These are phyloP conservation scores for Kregervanrija delftensis DNA, from an alignment of 805 yeast species.

Conservation along the genomic window DNA sequence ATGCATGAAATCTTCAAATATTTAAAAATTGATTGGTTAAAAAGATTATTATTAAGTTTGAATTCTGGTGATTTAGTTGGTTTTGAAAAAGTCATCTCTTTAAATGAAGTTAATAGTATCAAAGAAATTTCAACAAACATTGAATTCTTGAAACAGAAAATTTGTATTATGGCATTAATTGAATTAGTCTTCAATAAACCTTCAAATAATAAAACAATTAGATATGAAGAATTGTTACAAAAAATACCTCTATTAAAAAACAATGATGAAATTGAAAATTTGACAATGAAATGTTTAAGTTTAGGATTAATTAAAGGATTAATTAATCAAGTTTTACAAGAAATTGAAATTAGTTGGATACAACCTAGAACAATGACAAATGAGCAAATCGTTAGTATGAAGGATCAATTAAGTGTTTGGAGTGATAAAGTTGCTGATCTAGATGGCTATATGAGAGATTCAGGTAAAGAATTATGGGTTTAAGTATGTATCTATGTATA, in stretches of 20 bases:
- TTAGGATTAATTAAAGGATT: conserved; percentile 80
- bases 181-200: conserved; percentile 79
- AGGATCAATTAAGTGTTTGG: conserved; percentile 71
- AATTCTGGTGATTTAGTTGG: conserved; percentile 69
- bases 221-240: conserved; percentile 65
- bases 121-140: conserved; percentile 43
- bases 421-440: conserved; percentile 62
- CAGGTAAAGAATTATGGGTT: conserved; percentile 64
- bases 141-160: conserved; percentile 76
- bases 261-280: conserved; percentile 75
- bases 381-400: conserved; percentile 73
- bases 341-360: conserved; percentile 84
- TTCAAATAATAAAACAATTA: conserved; percentile 63
- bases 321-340: conserved; percentile 78
- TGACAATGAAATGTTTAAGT: conserved; percentile 87
- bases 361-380: conserved; percentile 90
- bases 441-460: conserved; percentile 50
- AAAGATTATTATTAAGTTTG: conserved; percentile 59
- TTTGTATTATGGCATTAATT: conserved; percentile 84
- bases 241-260: conserved; percentile 55
- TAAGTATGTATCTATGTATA: background rate
- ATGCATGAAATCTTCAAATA: conserved; percentile 74
- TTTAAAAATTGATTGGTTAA: conserved; percentile 54
- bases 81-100: conserved; percentile 40
- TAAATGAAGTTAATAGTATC: conserved; percentile 10